Base-by-base conservation (phyloP, 129 eudicot species). In the Mikania micrantha region DNA sequence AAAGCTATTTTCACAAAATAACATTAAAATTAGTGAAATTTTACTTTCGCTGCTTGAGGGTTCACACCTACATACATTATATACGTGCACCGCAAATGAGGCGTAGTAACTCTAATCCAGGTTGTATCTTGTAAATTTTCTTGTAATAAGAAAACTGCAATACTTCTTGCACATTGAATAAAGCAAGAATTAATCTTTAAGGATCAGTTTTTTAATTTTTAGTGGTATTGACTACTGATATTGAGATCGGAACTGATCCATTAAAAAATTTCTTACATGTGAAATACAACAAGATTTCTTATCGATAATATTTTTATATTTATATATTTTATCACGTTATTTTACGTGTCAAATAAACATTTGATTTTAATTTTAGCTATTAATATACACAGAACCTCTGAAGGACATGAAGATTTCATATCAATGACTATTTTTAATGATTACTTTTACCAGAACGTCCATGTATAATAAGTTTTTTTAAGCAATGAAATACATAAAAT, bases 241-340 rank as follows among this genome's bases (percentile, higher is more conserved):
- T 64, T 75, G 79, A 75, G 79, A 68, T 58, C 67, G 58, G 54
- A 75, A 34, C 69, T 67, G 69, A 75, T 67, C 41, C 62, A 35
- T 59, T 67, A 32, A 67, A 47, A 61, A 39, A 40, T 6, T 54
- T 32, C 53, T 34, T 75, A 59, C 79, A 75, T 67, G 79, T 67
- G 79, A 75, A 75, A 40, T 66, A 75, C 69, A 75, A 44, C 73
- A 42, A 74, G 67, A 66, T 66, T 54, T 39, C 58, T 17, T 74
- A 15, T 27, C 21, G 31, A 31, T 29, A 59, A 31, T 59, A 59
- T 41, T 16, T 58, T n/a, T n/a, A n/a, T n/a, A n/a, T n/a, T n/a
- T n/a, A n/a, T n/a, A n/a, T n/a, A n/a, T n/a, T n/a, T n/a, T n/a
- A n/a, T n/a, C n/a, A n/a, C n/a, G n/a, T n/a, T n/a, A n/a, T n/a